Percentiles rank a stretch among this genome's conserved stretches.
These are phyloP conservation scores for Zasmidium cellare DNA, from an alignment of 2,329 filamentous ascomycete genomes.

Conservation along the genomic window DNA sequence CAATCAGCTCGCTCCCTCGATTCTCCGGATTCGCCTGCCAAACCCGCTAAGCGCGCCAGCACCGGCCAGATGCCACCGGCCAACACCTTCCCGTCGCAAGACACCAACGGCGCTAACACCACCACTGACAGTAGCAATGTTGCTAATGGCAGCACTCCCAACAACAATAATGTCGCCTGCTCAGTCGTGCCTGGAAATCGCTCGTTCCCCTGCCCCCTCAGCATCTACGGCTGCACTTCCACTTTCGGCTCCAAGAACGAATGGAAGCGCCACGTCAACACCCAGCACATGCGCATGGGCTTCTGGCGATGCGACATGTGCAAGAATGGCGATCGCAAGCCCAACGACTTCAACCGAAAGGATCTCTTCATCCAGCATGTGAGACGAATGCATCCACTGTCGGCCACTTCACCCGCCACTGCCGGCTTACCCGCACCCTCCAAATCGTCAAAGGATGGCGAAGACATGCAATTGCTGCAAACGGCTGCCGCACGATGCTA, in stretches of 20 bases:
- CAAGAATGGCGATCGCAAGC: slow-evolving; percentile 29
- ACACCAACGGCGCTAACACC: no score
- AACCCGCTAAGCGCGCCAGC: slow-evolving; percentile 1
- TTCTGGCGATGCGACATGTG: slow-evolving; percentile 77
- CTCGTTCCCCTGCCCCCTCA: slow-evolving; percentile 74
- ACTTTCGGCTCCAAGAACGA: slow-evolving; percentile 86
- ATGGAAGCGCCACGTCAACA: slow-evolving; percentile 86
- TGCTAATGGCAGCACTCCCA: background rate
- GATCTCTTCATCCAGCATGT: slow-evolving; percentile 90
- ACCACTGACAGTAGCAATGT: background rate
- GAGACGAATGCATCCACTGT: slow-evolving; percentile 75
- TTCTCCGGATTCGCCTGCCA: slow-evolving; percentile 2
- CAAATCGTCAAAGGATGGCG: slow-evolving; percentile 5
- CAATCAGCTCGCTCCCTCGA: slow-evolving; percentile 4
- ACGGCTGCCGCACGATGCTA: slow-evolving; percentile 63
- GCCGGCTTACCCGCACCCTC: slow-evolving; percentile 4
- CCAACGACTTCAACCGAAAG: slow-evolving; percentile 84
- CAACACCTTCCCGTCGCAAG: no score
- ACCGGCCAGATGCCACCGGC: slow-evolving; percentile 1
- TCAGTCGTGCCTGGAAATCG: slow-evolving; percentile 4
- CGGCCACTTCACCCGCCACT: slow-evolving; percentile 38
- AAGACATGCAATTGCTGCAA: slow-evolving; percentile 29
- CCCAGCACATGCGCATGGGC: slow-evolving; percentile 73
- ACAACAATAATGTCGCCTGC: background rate
- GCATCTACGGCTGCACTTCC: slow-evolving; percentile 70